These are phyloP conservation scores for Prosopis cineraria DNA, from an alignment of 306 rosid species.

Conservation along the genomic window DNA sequence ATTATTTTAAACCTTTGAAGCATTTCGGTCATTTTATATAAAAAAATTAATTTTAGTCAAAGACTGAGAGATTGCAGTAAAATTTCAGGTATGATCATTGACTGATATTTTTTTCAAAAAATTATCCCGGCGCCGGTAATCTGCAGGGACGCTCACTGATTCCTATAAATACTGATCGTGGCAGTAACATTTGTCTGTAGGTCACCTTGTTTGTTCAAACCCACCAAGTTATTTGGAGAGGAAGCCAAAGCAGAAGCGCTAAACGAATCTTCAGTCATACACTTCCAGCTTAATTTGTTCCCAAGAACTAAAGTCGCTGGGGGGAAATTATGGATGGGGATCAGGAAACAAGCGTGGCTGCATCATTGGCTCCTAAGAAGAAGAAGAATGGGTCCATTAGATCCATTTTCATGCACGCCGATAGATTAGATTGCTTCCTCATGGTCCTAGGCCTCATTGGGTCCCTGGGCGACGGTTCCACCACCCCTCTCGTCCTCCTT, in stretches of 20 bases:
- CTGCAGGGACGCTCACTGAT: background rate
- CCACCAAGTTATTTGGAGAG: conserved; percentile 11
- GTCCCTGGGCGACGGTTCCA: conserved; percentile 58
- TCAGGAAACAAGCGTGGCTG: conserved; percentile 9
- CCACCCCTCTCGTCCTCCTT: conserved; percentile 48
- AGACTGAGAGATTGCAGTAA: too few relatives aligned
- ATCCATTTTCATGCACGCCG: conserved; percentile 72
- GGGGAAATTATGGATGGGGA: conserved; percentile 16
- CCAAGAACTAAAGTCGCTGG: background rate
- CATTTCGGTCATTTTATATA: too few relatives aligned
- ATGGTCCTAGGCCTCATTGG: conserved; percentile 61
- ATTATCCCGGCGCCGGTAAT: too few relatives aligned
- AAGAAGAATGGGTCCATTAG: conserved; percentile 36
- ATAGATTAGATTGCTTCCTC: conserved; percentile 44
- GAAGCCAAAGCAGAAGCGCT: conserved; percentile 27
- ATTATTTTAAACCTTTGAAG: too few relatives aligned
- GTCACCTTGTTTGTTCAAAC: background rate
- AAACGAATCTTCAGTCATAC: background rate
- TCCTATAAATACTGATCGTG: conserved; percentile 35
- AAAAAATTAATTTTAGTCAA: too few relatives aligned
- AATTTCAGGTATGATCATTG: too few relatives aligned
- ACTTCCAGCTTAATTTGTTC: background rate
- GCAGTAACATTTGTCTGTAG: background rate
- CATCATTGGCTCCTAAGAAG: conserved; percentile 2
- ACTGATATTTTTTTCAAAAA: too few relatives aligned